Conservation (phyloP, 306 rosid genomes). For the Vigna nakashimae region DNA sequence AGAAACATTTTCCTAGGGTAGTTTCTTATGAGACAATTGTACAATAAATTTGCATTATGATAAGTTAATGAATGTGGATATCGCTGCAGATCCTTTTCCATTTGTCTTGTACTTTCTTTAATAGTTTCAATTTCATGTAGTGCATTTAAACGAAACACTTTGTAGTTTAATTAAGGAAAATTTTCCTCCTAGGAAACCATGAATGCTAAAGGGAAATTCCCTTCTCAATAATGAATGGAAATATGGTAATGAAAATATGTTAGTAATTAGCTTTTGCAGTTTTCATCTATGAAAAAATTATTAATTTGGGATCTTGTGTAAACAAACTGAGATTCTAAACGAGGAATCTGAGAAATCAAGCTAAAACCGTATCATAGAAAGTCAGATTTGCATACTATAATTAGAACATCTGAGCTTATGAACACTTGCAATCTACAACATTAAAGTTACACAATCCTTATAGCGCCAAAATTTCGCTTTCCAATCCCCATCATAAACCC, state of each 20-base stretch:
- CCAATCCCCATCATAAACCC: background rate
- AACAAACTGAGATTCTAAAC: slow-evolving; percentile 31
- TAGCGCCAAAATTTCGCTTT: slow-evolving; percentile 1
- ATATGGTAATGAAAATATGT: slow-evolving; percentile 16
- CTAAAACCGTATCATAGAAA: background rate
- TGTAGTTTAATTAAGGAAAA: background rate
- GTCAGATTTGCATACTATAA: background rate
- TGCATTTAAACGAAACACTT: background rate
- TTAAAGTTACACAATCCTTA: background rate
- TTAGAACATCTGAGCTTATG: background rate
- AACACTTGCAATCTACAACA: background rate
- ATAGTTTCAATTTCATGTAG: slow-evolving; percentile 18
- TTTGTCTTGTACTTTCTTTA: background rate
- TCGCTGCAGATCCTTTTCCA: background rate
- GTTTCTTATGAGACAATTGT: background rate
- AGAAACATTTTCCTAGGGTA: slow-evolving; percentile 11
- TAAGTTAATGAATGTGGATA: background rate
- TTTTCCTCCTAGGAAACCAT: slow-evolving; percentile 5
- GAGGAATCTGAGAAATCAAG: background rate
- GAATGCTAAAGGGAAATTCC: background rate
- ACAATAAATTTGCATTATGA: background rate
- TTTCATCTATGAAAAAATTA: background rate
- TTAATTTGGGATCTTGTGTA: background rate
- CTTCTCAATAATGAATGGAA: background rate
- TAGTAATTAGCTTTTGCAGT: background rate